phyloP scores from a whole-genome alignment of 768 basidiomycete genomes.

The Tricholoma sp. region DNA sequence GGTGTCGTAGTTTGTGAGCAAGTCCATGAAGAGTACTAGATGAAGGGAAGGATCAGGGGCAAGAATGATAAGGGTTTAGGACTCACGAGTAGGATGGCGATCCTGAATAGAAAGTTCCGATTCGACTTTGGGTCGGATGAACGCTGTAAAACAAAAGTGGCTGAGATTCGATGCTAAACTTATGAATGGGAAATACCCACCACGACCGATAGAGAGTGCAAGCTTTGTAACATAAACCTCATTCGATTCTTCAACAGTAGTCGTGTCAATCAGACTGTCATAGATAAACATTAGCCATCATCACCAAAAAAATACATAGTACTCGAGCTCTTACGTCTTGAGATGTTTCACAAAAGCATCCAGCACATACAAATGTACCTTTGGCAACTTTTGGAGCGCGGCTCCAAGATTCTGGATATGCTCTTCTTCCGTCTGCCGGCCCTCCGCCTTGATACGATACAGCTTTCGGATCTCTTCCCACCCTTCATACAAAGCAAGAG shows the following conservation, averaged over 20 bases:
- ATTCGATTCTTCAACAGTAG: slow-evolving; percentile 62
- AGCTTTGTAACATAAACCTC: slow-evolving; percentile 86
- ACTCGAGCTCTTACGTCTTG: slow-evolving; percentile 44
- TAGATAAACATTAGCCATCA: slow-evolving; percentile 1
- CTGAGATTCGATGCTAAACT: not conserved
- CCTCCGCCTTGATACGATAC: slow-evolving; percentile 70
- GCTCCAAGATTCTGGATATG: slow-evolving; percentile 56
- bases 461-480: slow-evolving; percentile 89
- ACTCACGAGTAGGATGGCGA: slow-evolving; percentile 74
- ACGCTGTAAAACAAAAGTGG: slow-evolving; percentile 37
- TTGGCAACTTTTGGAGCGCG: slow-evolving; percentile 67
- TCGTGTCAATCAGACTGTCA: slow-evolving; percentile 61
- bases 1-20: slow-evolving; percentile 67
- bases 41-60: not conserved
- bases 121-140: slow-evolving; percentile 79
- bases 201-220: slow-evolving; percentile 79
- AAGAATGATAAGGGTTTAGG: not conserved
- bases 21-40: slow-evolving; percentile 78
- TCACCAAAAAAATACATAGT: not conserved
- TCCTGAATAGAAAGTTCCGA: slow-evolving; percentile 86
- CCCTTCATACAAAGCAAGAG: slow-evolving; percentile 77
- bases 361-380: slow-evolving; percentile 75
- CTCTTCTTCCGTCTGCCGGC: slow-evolving; percentile 49
- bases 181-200: slow-evolving; percentile 40
- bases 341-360: slow-evolving; percentile 77